Conservation (phyloP, 2,329 filamentous ascomycete species). For the Stemphylium vesicarium region DNA sequence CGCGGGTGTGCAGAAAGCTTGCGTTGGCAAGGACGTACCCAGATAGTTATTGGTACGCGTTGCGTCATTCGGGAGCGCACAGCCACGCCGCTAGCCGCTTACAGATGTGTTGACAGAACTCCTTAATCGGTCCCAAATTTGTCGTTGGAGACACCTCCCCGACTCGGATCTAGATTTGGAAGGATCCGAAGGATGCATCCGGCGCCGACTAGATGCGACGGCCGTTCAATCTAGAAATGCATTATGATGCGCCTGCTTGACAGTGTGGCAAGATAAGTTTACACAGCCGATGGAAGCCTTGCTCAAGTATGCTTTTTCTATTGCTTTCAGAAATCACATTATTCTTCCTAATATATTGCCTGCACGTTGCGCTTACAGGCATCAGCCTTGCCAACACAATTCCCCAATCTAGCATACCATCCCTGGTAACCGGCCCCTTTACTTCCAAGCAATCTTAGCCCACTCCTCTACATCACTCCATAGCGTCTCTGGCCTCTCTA, state of each 20-base stretch:
- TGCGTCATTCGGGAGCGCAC: slow-evolving; percentile 15
- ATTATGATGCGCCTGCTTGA: neutral
- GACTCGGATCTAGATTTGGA: neutral
- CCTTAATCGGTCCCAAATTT: slow-evolving; percentile 9
- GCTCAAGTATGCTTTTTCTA: neutral
- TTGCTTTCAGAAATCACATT: neutral
- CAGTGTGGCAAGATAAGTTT: neutral
- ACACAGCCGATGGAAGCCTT: neutral
- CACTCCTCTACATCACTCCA: slow-evolving; percentile 56
- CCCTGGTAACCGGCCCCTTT: neutral
- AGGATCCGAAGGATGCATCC: neutral
- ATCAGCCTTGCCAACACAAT: neutral
- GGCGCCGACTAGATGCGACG: neutral
- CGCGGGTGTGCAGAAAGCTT: slow-evolving; percentile 5
- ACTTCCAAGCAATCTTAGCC: slow-evolving; percentile 44
- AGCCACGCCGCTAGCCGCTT: slow-evolving; percentile 18
- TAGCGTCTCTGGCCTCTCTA: slow-evolving; percentile 53
- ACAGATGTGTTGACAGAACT: slow-evolving; percentile 1
- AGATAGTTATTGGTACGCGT: slow-evolving; percentile 5
- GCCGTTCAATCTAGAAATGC: neutral
- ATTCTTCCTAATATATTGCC: neutral
- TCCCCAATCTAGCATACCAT: neutral
- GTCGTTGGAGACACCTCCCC: neutral
- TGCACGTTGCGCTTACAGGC: neutral
- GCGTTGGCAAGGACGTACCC: slow-evolving; percentile 3